Base-by-base conservation (phyloP, 2,329 filamentous ascomycete genomes). In the Zasmidium citrigriseum region DNA sequence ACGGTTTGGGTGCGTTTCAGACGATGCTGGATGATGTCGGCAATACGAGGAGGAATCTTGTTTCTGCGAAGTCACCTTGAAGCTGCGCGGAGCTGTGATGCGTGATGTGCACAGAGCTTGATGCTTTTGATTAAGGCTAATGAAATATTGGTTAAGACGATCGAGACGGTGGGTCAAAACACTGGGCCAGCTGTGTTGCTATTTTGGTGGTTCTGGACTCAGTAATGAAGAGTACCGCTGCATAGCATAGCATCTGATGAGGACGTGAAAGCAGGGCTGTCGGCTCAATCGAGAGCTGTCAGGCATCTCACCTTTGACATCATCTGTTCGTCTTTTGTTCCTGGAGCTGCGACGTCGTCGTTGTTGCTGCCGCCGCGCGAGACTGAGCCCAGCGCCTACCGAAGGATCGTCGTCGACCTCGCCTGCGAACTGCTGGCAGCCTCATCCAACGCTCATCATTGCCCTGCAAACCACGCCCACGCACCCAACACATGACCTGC, bases 21-120 rank as follows among this genome's bases (percentile, higher is more conserved):
- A 52, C n/a, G 23, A 29, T 55, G 57, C 34, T 54, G 47, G 52
- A 55, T 55, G 54, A 54, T 59, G 59, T 59, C 46, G 55, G 11
- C 18, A 25, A 52, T 44, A 41, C 34, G 34, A 41, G 34, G 14
- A 41, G 34, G 34, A 41, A 41, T 41, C 34, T 41, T 41, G 34
- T 10, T 41, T 41, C 34, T 29, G n/a, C n/a, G n/a, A n/a, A n/a
- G n/a, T n/a, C n/a, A n/a, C n/a, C n/a, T n/a, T n/a, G n/a, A n/a
- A n/a, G n/a, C n/a, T n/a, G n/a, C n/a, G n/a, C n/a, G n/a, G n/a
- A n/a, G n/a, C n/a, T n/a, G n/a, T n/a, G n/a, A n/a, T n/a, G n/a
- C n/a, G n/a, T n/a, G n/a, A n/a, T n/a, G n/a, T n/a, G n/a, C n/a
- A n/a, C 27, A 29, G 14, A 29, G 14, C 14, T 29, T 29, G 27